Evolutionary conservation across 257 asterid species (phyloP).

Genomic region (Asclepias syriaca): DNA sequence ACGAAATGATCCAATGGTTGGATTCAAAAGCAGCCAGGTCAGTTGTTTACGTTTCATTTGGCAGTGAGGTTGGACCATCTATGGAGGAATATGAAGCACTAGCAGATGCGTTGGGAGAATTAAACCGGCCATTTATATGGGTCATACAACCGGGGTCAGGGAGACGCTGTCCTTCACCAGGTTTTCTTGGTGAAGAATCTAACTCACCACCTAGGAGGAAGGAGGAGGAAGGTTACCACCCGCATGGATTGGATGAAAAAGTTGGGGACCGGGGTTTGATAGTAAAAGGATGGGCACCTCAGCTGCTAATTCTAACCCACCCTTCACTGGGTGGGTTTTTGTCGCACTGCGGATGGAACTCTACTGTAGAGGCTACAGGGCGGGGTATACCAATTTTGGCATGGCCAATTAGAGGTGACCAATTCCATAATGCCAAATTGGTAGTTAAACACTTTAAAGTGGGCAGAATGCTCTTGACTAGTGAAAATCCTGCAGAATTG

Average conservation of each 20-base stretch:
- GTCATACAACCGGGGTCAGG: conserved; percentile 64
- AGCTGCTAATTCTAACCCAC: conserved; percentile 52
- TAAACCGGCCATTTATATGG: conserved; percentile 53
- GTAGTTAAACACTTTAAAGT: conserved; percentile 38
- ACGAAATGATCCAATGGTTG: conserved; percentile 59
- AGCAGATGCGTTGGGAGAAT: conserved; percentile 44
- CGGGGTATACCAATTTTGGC: conserved; percentile 57
- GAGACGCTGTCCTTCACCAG: conserved; percentile 33
- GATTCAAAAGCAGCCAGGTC: conserved; percentile 44
- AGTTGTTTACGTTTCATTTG: conserved; percentile 65
- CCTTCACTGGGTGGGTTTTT: conserved; percentile 55
- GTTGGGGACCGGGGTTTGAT: conserved; percentile 51
- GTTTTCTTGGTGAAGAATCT: conserved; percentile 24
- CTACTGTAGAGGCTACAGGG: conserved; percentile 57
- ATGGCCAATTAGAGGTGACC: conserved; percentile 87
- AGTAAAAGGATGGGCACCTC: conserved; percentile 82
- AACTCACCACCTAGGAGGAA: background rate
- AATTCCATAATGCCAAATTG: conserved; percentile 47
- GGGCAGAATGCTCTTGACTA: conserved; percentile 36
- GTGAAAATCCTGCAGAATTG: conserved; percentile 28
- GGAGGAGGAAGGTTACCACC: conserved; percentile 43
- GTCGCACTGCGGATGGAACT: conserved; percentile 81
- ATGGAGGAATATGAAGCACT: conserved; percentile 49
- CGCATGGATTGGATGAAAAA: conserved; percentile 36
- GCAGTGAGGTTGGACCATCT: conserved; percentile 64